These are phyloP conservation scores for Cystoisospora suis DNA, from an alignment of 169 alveolate species.

Conservation along the genomic window DNA sequence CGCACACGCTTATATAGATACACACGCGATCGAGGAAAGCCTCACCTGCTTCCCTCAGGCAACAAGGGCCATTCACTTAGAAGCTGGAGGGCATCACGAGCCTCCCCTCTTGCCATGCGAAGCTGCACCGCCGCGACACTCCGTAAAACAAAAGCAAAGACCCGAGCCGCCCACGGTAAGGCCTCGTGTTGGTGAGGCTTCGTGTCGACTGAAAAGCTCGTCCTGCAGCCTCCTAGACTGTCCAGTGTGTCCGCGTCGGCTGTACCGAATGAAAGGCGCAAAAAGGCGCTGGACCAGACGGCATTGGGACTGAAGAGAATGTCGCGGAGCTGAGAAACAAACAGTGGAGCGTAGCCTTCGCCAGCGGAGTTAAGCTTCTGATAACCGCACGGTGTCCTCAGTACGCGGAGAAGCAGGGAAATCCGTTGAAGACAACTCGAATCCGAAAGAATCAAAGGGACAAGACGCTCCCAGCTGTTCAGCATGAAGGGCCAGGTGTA, in stretches of 20 bases:
- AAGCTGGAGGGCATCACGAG: not conserved
- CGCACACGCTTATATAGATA: too few species aligned
- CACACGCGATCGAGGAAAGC: too few species aligned
- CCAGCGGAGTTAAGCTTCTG: not conserved
- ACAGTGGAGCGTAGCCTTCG: not conserved
- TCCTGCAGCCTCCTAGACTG: too few species aligned
- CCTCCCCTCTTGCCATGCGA: constrained; percentile 32
- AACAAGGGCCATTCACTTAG: not conserved
- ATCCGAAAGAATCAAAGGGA: not conserved
- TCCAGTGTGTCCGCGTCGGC: too few species aligned
- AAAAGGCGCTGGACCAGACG: too few species aligned
- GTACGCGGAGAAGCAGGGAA: not conserved
- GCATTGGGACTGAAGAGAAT: too few species aligned
- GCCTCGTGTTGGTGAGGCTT: too few species aligned
- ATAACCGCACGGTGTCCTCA: not conserved
- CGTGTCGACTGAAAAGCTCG: too few species aligned
- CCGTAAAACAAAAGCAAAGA: not conserved
- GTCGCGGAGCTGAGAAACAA: too few species aligned
- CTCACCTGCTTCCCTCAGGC: constrained; percentile 24
- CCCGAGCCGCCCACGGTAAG: too few species aligned
- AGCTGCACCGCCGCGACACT: not conserved
- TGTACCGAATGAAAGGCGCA: too few species aligned
- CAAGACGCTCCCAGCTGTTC: constrained; percentile 6
- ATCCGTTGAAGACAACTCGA: not conserved
- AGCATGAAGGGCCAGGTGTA: constrained; percentile 26